Conservation (phyloP, 2,329 filamentous ascomycete species). For the Penicillium sp. region DNA sequence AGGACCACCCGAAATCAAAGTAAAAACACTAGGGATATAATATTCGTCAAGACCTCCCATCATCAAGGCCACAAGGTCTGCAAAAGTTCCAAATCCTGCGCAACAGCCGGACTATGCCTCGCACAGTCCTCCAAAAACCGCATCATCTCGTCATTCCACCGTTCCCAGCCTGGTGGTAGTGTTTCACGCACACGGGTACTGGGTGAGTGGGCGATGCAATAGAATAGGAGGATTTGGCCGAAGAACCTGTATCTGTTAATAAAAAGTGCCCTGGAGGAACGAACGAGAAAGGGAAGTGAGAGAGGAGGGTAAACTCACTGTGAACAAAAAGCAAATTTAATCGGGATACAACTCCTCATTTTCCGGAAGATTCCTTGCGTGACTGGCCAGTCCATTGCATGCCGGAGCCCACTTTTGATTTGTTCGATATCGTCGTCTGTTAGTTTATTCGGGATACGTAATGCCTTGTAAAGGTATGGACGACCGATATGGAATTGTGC, state of each 20-base stretch:
- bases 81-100: conserved; percentile 42
- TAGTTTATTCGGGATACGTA: conserved; percentile 38
- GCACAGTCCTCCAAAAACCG: conserved; percentile 42
- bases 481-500: conserved; percentile 44
- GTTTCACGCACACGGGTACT: conserved; percentile 35
- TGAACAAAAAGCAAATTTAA: conserved; percentile 44
- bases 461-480: conserved; percentile 44
- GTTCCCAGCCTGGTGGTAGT: conserved; percentile 41
- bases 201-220: conserved; percentile 42
- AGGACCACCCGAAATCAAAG: conserved; percentile 3
- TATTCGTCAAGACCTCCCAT: conserved; percentile 1
- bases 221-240: conserved; percentile 44
- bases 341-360: conserved; percentile 46
- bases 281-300: not conserved
- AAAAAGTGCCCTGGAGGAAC: not conserved
- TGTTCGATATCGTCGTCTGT: conserved; percentile 44
- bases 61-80: conserved; percentile 27
- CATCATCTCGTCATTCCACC: conserved; percentile 44
- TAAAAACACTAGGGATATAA: not conserved
- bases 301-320: conserved; percentile 27
- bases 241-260: conserved; percentile 35
- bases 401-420: conserved; percentile 38
- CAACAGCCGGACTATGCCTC: conserved; percentile 39
- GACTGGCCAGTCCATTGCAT: conserved; percentile 46
- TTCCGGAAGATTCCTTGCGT: conserved; percentile 39